Base-by-base conservation (phyloP, 176 grass and related monocot genomes). In the Secale cereale region DNA sequence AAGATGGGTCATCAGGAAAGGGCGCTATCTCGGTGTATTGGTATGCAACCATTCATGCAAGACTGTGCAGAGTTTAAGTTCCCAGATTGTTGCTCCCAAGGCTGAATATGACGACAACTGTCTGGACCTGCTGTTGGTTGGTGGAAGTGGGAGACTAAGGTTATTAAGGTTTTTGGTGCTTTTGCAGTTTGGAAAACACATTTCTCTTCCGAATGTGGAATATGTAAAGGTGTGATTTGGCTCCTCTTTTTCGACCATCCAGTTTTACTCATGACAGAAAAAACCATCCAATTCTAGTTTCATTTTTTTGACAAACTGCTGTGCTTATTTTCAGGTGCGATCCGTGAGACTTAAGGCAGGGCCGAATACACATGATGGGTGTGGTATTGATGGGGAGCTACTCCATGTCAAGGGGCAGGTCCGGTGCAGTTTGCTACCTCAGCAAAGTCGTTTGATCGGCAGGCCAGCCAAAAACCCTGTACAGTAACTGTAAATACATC, bases 1-100 rank as follows among this genome's bases (percentile, higher is more conserved):
- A 86, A 97, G 91, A 82, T 99, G 97, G 97, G 83, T 88, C 75
- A 46, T 94, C 30, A 88, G 87, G 77, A 99, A 99, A 81, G 97
- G 97, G 0, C 29, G 59, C 36, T 97, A 92, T 88, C 92, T 99
- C 64, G 94, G 94, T 92, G 90, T 99, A 37, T 83, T 99, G 86
- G 92, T 99, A 78, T 99, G 97, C 83, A 99, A 99, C 31, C 97
- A 97, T 94, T 97, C 97, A 67, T 99, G 97, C 86, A 97, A 83
- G 86, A 99, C 97, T 3, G 94, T 99, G 70, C 97, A 99, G 85
- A 99, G 94, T 86, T 86, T 99, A 85, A 99, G 94, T 80, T 99
- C 97, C 30, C 97, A 99, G 82, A 92, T 99, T 65, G 43, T 99
- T 90, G 97, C 97, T 40, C 97, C 97, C 29, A 99, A 90, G 77